A percentile compares a stretch with the other conserved stretches of the same genome.
Evolutionary conservation across 2,329 filamentous ascomycete genomes (phyloP).

Genomic region (Nigrospora osmanthi): DNA sequence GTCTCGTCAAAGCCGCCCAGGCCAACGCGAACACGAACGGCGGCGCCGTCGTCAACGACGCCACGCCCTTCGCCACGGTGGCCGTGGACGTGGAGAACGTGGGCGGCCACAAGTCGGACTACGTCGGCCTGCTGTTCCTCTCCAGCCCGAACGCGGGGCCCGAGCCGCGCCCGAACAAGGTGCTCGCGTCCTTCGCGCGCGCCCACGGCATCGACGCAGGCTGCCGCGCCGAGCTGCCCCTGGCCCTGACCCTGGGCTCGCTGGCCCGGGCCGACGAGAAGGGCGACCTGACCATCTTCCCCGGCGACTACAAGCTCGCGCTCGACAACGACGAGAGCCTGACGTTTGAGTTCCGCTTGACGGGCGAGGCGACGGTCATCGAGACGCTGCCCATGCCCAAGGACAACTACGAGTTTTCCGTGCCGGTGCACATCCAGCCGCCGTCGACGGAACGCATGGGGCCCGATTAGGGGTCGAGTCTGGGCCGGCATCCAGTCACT

Average conservation of each 20-base stretch:
- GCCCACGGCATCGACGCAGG: constrained; percentile 18
- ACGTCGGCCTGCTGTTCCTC: constrained; percentile 34
- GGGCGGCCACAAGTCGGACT: constrained; percentile 32
- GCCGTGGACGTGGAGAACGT: constrained; percentile 31
- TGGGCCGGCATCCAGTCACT: no score
- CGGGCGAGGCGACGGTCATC: neutral
- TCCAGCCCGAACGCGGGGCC: constrained; percentile 26
- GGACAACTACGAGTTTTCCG: neutral
- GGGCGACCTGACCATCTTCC: constrained; percentile 22
- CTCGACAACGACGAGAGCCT: neutral
- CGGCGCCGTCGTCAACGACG: constrained; percentile 20
- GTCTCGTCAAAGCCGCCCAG: constrained; percentile 21
- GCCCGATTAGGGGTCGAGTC: neutral
- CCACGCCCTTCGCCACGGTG: constrained; percentile 28
- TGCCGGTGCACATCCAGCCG: neutral
- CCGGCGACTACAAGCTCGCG: constrained; percentile 1
- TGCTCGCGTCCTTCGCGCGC: constrained; percentile 34
- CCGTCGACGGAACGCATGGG: neutral
- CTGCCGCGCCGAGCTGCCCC: constrained; percentile 16
- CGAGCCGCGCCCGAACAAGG: constrained; percentile 35
- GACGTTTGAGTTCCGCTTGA: neutral
- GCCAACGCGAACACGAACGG: constrained; percentile 11
- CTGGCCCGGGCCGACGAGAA: constrained; percentile 33
- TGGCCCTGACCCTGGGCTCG: constrained; percentile 30
- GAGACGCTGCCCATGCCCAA: neutral